phyloP scores from a whole-genome alignment of 768 basidiomycete species.

The Boletus subparvulus region DNA sequence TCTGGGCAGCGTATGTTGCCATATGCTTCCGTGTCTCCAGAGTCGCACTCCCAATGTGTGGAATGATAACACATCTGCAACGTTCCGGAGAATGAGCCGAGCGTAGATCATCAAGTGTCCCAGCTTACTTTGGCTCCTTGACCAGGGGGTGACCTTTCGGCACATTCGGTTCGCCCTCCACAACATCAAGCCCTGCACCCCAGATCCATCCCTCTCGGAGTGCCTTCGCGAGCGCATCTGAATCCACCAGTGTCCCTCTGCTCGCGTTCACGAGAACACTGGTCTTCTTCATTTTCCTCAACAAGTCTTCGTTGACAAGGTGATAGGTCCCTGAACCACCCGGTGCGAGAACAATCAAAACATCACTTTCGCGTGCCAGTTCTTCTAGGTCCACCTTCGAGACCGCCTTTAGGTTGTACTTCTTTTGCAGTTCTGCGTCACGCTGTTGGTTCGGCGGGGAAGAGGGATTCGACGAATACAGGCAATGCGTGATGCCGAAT shows the following conservation, averaged over 20 bases:
- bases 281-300: slow-evolving; percentile 82
- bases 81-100: not conserved
- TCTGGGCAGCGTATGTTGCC: slow-evolving; percentile 73
- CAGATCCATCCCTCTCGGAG: slow-evolving; percentile 78
- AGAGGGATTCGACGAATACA: slow-evolving; percentile 64
- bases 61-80: slow-evolving; percentile 72
- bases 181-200: slow-evolving; percentile 92
- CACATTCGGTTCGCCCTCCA: slow-evolving; percentile 88
- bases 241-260: slow-evolving; percentile 87
- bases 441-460: slow-evolving; percentile 43
- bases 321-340: slow-evolving; percentile 71
- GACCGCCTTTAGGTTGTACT: slow-evolving; percentile 38
- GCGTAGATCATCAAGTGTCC: not conserved
- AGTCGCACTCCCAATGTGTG: slow-evolving; percentile 91
- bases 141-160: slow-evolving; percentile 74
- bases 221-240: slow-evolving; percentile 81
- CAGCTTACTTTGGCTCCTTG: slow-evolving; percentile 63
- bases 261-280: slow-evolving; percentile 83
- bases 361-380: slow-evolving; percentile 77
- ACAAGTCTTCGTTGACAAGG: slow-evolving; percentile 67
- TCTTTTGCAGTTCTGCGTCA: slow-evolving; percentile 40
- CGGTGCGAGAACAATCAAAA: slow-evolving; percentile 81
- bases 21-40: slow-evolving; percentile 80
- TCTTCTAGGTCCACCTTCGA: slow-evolving; percentile 60
- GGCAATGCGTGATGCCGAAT: slow-evolving; percentile 74